Base-by-base conservation (phyloP, 345 rosid species). In the Eucalyptus sideroxylon region DNA sequence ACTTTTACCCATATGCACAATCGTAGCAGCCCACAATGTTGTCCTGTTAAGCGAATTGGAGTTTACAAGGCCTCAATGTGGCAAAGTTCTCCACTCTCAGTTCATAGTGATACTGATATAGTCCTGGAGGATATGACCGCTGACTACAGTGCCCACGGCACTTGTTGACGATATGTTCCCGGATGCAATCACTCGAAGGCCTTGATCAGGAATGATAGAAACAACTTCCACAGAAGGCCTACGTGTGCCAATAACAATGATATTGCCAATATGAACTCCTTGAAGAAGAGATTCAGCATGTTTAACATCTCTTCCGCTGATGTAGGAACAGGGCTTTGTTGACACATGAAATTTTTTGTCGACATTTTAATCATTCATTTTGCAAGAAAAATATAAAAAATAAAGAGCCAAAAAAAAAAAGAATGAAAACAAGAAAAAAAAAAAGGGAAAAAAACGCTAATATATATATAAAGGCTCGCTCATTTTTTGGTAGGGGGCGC, bases 161-260 rank as follows among this genome's bases (percentile, higher is more conserved):
- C 92, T 95, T 85, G 93, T 95, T 90, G 97, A 92, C 4, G 95
- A 92, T 90, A 97, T 96, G 88, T 92, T 86, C 69, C 98, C 98
- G 53, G 94, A 93, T 88, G 98, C 99, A 93, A 95, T 94, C 93
- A 97, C 93, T 90, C 90, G 93, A 83, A 98, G 90, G 87, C 99
- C 98, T 89, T 88, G 87, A 89, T 93, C 92, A 86, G 96, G 95
- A 67, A 92, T 85, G 93, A 96, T 94, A 89, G 96, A 97, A 85
- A 97, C 88, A 86, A 97, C 93, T 91, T 98, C 99, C 93, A 96
- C 99, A 31, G 99, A 96, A 91, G 99, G 99, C 91, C 91, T 96
- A 93, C 95, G 97, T 37, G 99, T 97, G 90, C 99, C 99, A 92
- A 98, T 92, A 72, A 98, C 94, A 95, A 97, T 94, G 55, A 96